These are phyloP conservation scores for Calonectria multiphialidica DNA, from an alignment of 2,329 filamentous ascomycete genomes.

Conservation along the genomic window DNA sequence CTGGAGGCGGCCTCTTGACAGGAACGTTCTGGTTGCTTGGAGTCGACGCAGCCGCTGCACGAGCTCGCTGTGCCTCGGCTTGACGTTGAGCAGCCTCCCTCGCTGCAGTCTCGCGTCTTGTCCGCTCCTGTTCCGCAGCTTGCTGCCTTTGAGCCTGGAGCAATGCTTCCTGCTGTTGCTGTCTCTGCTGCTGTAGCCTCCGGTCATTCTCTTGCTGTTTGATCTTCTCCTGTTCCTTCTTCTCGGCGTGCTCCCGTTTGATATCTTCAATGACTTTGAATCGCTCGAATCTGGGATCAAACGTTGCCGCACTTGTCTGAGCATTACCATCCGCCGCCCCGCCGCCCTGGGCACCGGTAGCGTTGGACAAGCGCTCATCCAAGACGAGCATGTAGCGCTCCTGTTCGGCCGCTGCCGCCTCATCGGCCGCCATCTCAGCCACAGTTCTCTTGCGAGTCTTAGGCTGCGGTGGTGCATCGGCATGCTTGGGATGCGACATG, in stretches of 20 bases:
- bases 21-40: conserved; percentile 41
- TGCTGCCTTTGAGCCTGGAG: conserved; percentile 59
- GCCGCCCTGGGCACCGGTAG: conserved; percentile 67
- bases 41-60: conserved; percentile 42
- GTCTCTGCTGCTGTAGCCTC: conserved; percentile 60
- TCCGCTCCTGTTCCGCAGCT: conserved; percentile 55
- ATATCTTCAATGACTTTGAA: conserved; percentile 95
- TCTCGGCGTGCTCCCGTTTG: conserved; percentile 80
- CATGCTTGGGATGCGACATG: conserved; percentile 82
- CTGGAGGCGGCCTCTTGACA: conserved; percentile 37
- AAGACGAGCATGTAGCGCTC: conserved; percentile 94
- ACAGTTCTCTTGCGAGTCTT: conserved; percentile 94
- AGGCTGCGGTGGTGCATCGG: conserved; percentile 80
- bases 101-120: conserved; percentile 50
- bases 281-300: conserved; percentile 88
- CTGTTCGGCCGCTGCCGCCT: conserved; percentile 88
- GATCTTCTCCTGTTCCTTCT: conserved; percentile 80
- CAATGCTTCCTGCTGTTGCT: conserved; percentile 58
- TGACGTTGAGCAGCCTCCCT: conserved; percentile 49
- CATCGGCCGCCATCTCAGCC: conserved; percentile 94
- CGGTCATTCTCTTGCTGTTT: conserved; percentile 72
- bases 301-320: conserved; percentile 77
- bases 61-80: conserved; percentile 52
- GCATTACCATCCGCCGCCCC: conserved; percentile 77
- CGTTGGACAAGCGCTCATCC: conserved; percentile 82